Evolutionary conservation across 2,329 filamentous ascomycete genomes (phyloP).

Genomic region (Pseudogymnoascus sp.): DNA sequence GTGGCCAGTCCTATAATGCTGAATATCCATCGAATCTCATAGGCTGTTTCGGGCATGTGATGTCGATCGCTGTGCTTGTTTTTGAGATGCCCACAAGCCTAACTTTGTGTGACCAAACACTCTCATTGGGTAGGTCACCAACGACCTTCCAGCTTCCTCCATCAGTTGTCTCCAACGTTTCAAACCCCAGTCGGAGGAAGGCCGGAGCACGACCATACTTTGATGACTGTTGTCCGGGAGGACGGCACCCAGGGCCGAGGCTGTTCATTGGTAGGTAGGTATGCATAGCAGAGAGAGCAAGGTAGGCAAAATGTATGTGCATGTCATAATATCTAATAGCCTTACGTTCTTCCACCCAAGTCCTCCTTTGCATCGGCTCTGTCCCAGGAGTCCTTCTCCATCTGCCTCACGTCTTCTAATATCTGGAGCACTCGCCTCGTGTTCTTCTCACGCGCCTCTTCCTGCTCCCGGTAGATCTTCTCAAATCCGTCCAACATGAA

Average conservation of each 20-base stretch:
- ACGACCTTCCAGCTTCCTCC: not conserved
- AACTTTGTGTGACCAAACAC: not conserved
- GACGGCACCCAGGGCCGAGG: not conserved
- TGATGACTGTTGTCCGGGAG: not conserved
- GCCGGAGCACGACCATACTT: not conserved
- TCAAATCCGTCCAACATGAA: constrained; percentile 59
- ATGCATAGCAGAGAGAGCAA: not conserved
- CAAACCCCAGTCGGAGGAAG: not conserved
- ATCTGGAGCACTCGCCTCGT: constrained; percentile 50
- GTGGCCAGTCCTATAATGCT: not conserved
- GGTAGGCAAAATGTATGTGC: not conserved
- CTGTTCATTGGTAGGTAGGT: not conserved
- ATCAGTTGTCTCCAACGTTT: not conserved
- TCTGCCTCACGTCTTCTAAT: constrained; percentile 47
- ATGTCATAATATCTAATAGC: not conserved
- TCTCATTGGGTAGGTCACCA: not conserved
- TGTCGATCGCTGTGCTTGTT: constrained; percentile 9
- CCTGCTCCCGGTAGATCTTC: constrained; percentile 55
- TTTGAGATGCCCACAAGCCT: not conserved
- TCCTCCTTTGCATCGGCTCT: constrained; percentile 65
- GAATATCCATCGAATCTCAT: not conserved
- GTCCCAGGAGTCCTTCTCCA: constrained; percentile 74
- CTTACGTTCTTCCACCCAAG: constrained; percentile 36
- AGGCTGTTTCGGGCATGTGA: constrained; percentile 7
- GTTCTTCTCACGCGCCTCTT: constrained; percentile 49